phyloP scores from a whole-genome alignment of 2,329 filamentous ascomycete genomes.

The Colletotrichum orbiculare region DNA sequence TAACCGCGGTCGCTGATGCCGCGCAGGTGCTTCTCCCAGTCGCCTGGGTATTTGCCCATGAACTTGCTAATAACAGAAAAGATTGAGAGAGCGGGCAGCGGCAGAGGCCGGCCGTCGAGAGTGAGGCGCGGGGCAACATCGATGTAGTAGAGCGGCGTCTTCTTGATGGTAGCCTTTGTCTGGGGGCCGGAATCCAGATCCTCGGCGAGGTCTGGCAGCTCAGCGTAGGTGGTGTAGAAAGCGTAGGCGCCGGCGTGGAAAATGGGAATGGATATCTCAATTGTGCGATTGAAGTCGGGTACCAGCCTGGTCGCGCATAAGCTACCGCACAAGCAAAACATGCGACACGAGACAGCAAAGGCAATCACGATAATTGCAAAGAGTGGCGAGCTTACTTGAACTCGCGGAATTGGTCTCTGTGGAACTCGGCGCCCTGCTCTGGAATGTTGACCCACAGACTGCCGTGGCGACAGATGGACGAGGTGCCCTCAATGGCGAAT shows the following conservation, averaged over 20 bases:
- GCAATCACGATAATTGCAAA: too few species aligned
- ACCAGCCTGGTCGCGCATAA: slow-evolving; percentile 69
- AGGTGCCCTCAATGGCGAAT: slow-evolving; percentile 93
- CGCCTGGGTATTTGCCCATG: slow-evolving; percentile 90
- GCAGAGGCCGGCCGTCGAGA: slow-evolving; percentile 79
- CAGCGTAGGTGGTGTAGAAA: slow-evolving; percentile 93
- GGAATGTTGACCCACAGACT: slow-evolving; percentile 98
- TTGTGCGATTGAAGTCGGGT: slow-evolving; percentile 91
- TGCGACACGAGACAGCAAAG: neutral
- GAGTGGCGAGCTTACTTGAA: slow-evolving; percentile 76
- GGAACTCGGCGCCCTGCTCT: slow-evolving; percentile 78
- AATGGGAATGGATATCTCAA: slow-evolving; percentile 91
- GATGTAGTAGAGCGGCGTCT: slow-evolving; percentile 87
- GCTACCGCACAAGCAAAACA: neutral
- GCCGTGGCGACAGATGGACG: slow-evolving; percentile 93
- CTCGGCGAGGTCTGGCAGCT: slow-evolving; percentile 81
- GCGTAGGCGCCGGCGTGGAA: slow-evolving; percentile 87
- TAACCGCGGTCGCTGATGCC: slow-evolving; percentile 93
- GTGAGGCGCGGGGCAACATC: slow-evolving; percentile 87
- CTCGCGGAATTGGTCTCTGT: slow-evolving; percentile 82
- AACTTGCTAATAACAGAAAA: slow-evolving; percentile 98
- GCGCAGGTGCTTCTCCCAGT: slow-evolving; percentile 89
- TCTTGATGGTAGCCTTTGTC: slow-evolving; percentile 65
- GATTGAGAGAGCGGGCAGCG: slow-evolving; percentile 87
- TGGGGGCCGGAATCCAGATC: slow-evolving; percentile 59